Evolutionary conservation across 805 yeast species (phyloP).

Genomic region (Wickerhamomyces mucosus): DNA sequence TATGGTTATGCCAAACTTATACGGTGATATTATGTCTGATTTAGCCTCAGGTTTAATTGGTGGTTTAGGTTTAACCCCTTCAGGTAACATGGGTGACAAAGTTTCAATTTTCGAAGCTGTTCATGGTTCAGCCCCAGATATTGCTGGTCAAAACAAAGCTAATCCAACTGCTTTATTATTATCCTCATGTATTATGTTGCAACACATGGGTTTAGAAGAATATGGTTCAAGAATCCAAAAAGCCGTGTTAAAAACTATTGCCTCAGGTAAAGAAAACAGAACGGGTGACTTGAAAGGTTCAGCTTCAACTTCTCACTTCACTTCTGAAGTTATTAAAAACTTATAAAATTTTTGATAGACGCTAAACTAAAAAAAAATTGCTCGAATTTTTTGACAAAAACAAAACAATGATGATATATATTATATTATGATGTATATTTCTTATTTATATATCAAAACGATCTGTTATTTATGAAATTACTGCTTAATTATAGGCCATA

Average conservation of each 20-base stretch:
- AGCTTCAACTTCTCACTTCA: conserved; percentile 82
- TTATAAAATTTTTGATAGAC: too few species aligned
- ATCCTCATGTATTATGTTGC: conserved; percentile 97
- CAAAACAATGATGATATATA: too few species aligned
- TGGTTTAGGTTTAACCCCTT: conserved; percentile 97
- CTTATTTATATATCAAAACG: too few species aligned
- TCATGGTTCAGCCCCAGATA: conserved; percentile 99
- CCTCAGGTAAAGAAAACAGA: conserved; percentile 92
- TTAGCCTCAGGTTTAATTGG: conserved; percentile 96
- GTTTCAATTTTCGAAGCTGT: conserved; percentile 98
- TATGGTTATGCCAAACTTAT: conserved; percentile 96
- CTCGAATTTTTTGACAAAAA: too few species aligned
- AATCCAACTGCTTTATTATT: conserved; percentile 97
- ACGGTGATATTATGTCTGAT: conserved; percentile 98
- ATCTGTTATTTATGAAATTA: too few species aligned
- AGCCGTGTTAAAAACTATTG: conserved; percentile 82
- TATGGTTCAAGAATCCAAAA: conserved; percentile 80
- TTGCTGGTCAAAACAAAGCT: conserved; percentile 97
- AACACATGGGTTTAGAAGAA: conserved; percentile 86
- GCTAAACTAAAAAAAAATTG: too few species aligned
- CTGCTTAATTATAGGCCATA: too few species aligned
- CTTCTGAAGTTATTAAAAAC: conserved; percentile 75
- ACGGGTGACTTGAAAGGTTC: conserved; percentile 94
- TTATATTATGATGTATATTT: too few species aligned
- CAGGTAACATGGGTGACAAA: conserved; percentile 98